Conservation (phyloP, 768 basidiomycete genomes). For the Boletus tylopilopsis region DNA sequence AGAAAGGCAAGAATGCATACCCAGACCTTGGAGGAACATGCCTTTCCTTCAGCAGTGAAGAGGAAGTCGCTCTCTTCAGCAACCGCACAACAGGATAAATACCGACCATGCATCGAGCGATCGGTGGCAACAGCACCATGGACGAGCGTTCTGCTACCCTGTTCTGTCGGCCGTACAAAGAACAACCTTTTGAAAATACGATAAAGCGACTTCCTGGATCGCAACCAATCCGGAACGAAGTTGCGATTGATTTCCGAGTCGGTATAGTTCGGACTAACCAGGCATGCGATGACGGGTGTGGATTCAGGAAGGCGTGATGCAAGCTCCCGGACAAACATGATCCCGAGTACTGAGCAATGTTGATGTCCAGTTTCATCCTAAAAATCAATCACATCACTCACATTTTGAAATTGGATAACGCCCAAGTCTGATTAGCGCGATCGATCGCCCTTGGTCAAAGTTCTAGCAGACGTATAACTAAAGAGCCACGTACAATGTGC, state of each 20-base stretch:
- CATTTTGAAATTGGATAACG: conserved; percentile 28
- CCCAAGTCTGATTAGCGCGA: conserved; percentile 1
- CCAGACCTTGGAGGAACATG: conserved; percentile 30
- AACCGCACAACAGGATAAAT: conserved; percentile 23
- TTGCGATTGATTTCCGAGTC: conserved; percentile 25
- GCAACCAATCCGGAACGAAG: neutral
- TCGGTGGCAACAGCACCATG: conserved; percentile 30
- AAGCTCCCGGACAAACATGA: conserved; percentile 35
- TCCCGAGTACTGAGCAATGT: conserved; percentile 24
- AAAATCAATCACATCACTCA: conserved; percentile 6
- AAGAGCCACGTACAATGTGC: conserved; percentile 14
- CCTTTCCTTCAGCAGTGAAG: conserved; percentile 26
- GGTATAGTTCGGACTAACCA: conserved; percentile 34
- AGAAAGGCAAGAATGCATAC: conserved; percentile 14
- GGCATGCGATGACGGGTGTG: conserved; percentile 22
- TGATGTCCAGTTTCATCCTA: neutral
- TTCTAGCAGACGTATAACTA: neutral
- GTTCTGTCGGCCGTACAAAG: conserved; percentile 29
- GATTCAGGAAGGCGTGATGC: conserved; percentile 22
- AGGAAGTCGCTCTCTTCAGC: conserved; percentile 31
- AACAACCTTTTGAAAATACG: conserved; percentile 8
- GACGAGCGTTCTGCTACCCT: conserved; percentile 34
- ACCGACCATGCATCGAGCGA: conserved; percentile 29
- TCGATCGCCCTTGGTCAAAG: neutral
- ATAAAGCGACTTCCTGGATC: neutral